A percentile compares a stretch with the other conserved stretches of the same genome.
Evolutionary conservation across 805 yeast genomes (phyloP).

Genomic region (Kuraishia cidri): DNA sequence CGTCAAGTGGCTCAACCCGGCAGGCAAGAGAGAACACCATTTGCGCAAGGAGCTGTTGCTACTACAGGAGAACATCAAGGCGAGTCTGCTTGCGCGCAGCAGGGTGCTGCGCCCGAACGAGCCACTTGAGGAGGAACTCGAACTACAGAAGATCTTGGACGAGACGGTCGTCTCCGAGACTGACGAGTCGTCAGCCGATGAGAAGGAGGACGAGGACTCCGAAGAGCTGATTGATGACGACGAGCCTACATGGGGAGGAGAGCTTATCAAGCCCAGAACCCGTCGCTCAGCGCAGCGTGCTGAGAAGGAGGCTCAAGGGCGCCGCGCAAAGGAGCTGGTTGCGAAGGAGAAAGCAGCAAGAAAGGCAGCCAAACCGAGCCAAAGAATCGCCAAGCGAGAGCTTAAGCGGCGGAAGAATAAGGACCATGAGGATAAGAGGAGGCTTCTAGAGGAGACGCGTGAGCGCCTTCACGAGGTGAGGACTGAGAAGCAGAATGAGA

Average conservation of each 20-base stretch:
- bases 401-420: constrained; percentile 18
- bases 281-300: constrained; percentile 25
- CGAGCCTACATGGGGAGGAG: too few species aligned
- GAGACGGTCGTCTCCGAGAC: constrained; percentile 23
- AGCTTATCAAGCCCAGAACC: too few species aligned
- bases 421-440: constrained; percentile 22
- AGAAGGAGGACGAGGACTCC: constrained; percentile 9
- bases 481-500: constrained; percentile 28
- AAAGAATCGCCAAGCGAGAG: constrained; percentile 25
- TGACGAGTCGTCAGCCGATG: constrained; percentile 15
- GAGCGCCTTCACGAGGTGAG: constrained; percentile 21
- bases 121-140: constrained; percentile 30
- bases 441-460: constrained; percentile 12
- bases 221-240: constrained; percentile 9
- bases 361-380: constrained; percentile 21
- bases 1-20: constrained; percentile 59
- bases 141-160: constrained; percentile 27
- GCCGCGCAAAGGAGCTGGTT: constrained; percentile 12
- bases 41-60: constrained; percentile 52
- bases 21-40: constrained; percentile 66
- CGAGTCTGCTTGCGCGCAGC: constrained; percentile 51
- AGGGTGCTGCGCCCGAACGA: constrained; percentile 39
- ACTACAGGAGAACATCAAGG: constrained; percentile 40
- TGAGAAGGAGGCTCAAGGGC: constrained; percentile 10
- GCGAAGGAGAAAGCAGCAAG: constrained; percentile 18